These are phyloP conservation scores for Phyllosticta citribraziliensis DNA, from an alignment of 2,329 filamentous ascomycete species.

Conservation along the genomic window DNA sequence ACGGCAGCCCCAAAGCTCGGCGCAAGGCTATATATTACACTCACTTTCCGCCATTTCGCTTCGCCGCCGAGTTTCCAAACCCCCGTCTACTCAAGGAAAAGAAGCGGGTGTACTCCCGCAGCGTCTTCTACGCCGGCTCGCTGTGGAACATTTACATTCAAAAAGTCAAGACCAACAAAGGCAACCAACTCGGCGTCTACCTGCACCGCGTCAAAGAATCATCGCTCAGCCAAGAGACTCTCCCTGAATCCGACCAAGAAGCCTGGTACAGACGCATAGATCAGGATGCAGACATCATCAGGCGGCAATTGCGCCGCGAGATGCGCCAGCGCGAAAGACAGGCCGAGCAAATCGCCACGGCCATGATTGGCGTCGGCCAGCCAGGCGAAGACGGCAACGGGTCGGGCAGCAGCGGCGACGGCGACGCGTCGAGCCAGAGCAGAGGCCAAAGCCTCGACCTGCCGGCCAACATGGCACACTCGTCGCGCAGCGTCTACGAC, in stretches of 20 bases:
- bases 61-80: slow-evolving; percentile 48
- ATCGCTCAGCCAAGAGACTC: slow-evolving; percentile 22
- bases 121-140: slow-evolving; percentile 49
- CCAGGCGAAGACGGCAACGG: slow-evolving; percentile 34
- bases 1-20: slow-evolving; percentile 21
- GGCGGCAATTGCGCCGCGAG: too few relatives aligned
- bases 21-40: slow-evolving; percentile 38
- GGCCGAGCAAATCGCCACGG: slow-evolving; percentile 16
- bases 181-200: slow-evolving; percentile 49
- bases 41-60: slow-evolving; percentile 48
- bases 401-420: slow-evolving; percentile 37
- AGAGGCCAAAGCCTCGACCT: not conserved
- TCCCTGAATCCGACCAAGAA: too few relatives aligned
- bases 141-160: slow-evolving; percentile 56
- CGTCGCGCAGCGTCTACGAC: too few relatives aligned
- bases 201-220: slow-evolving; percentile 47
- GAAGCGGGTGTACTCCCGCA: slow-evolving; percentile 49
- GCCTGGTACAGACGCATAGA: too few relatives aligned
- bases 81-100: slow-evolving; percentile 48
- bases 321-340: slow-evolving; percentile 14
- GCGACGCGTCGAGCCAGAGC: not conserved
- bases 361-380: slow-evolving; percentile 3
- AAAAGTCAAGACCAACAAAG: slow-evolving; percentile 45
- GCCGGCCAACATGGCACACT: too few relatives aligned
- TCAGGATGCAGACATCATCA: too few relatives aligned